Conservation (phyloP, 2,329 filamentous ascomycete species). For the Fusarium udum region DNA sequence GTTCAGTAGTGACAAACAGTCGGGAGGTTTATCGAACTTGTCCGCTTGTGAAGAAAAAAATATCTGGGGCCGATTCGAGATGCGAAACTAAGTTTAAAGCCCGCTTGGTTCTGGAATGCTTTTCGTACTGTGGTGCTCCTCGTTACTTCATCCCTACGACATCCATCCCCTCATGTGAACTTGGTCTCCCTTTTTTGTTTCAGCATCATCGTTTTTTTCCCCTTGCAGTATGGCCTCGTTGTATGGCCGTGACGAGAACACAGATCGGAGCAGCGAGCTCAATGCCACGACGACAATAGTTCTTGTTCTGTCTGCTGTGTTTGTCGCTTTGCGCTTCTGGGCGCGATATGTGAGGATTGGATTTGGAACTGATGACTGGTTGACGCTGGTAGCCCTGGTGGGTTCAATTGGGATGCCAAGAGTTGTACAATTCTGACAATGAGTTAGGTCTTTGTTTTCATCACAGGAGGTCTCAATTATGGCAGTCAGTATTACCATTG, state of each 20-base stretch:
- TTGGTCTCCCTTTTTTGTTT: neutral
- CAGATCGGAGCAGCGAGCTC: constrained; percentile 16
- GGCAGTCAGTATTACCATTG: neutral
- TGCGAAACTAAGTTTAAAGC: neutral
- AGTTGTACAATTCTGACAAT: neutral
- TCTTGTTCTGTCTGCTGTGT: neutral
- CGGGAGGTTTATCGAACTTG: neutral
- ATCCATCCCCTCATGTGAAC: neutral
- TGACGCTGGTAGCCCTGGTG: constrained; percentile 18
- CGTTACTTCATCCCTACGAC: neutral
- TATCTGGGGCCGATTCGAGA: neutral
- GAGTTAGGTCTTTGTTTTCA: constrained; percentile 14
- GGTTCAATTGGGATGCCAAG: neutral
- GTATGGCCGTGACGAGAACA: neutral
- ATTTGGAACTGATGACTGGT: constrained; percentile 22
- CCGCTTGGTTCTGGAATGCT: neutral
- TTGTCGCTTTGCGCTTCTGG: constrained; percentile 23
- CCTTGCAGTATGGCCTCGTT: neutral
- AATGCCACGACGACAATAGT: constrained; percentile 12
- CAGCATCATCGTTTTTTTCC: too few relatives aligned
- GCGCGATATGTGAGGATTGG: constrained; percentile 11
- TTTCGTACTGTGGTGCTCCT: neutral
- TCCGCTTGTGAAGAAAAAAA: neutral
- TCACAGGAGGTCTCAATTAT: constrained; percentile 26
- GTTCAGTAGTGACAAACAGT: neutral